Conservation (phyloP, 2,329 filamentous ascomycete genomes). For the Stenocarpella maydis region DNA sequence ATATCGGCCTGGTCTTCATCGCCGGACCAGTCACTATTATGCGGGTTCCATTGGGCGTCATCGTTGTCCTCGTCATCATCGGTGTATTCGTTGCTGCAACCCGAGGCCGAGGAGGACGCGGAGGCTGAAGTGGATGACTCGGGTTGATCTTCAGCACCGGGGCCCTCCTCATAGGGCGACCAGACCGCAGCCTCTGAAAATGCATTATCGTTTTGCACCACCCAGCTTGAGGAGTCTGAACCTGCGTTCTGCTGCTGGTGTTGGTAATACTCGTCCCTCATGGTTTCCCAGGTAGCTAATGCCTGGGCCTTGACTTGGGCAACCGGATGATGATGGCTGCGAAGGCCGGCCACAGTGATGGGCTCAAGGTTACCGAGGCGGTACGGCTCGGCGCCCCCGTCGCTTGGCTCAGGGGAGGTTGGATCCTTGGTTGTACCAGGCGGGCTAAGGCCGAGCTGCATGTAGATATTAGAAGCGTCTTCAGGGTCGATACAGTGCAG, state of each 20-base stretch:
- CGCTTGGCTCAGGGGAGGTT: background rate
- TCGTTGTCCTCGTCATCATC: background rate
- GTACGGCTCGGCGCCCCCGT: background rate
- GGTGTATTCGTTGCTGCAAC: background rate
- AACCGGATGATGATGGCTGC: conserved; percentile 20
- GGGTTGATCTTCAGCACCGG: background rate
- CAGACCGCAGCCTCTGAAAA: background rate
- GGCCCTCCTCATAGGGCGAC: background rate
- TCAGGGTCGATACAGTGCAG: background rate
- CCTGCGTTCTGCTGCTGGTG: background rate
- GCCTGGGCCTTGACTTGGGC: background rate
- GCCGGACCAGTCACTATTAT: background rate
- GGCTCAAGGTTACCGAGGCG: background rate
- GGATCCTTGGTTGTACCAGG: background rate
- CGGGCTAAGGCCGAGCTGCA: background rate
- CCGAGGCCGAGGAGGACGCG: background rate
- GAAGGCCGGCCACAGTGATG: conserved; percentile 3
- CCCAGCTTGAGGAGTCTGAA: background rate
- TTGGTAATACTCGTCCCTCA: background rate
- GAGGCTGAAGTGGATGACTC: background rate
- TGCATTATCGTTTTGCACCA: background rate
- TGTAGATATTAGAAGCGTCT: background rate
- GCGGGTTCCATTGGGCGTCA: background rate
- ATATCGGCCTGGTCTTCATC: background rate
- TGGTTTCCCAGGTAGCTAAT: background rate